Evolutionary conservation across 202 grass and related monocot species (phyloP).

Genomic region (Saccharum hybrid): DNA sequence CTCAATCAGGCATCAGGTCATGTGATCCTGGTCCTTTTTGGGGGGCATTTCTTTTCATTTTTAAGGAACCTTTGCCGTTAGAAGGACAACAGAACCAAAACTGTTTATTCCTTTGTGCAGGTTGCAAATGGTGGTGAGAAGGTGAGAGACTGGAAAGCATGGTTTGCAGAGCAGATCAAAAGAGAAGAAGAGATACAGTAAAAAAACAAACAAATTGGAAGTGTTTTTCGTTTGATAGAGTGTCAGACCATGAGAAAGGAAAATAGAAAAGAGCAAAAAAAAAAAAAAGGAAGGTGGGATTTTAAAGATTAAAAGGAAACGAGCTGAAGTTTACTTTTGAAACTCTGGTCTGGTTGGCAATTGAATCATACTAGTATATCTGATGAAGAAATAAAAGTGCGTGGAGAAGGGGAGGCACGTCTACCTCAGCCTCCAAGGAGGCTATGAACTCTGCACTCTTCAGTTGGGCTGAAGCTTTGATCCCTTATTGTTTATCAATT

Average conservation of each 20-base stretch:
- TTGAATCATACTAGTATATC: conserved; percentile 23
- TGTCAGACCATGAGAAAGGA: neutral
- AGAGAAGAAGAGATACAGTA: conserved; percentile 41
- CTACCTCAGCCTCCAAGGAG: neutral
- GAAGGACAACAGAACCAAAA: neutral
- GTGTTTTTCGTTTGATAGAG: neutral
- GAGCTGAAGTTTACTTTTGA: neutral
- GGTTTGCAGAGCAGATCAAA: conserved; percentile 60
- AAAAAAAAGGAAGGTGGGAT: neutral
- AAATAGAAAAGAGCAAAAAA: conserved; percentile 12
- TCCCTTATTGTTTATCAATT: neutral
- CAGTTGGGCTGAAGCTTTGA: conserved; percentile 3
- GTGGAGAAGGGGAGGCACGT: neutral
- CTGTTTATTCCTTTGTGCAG: conserved; percentile 34
- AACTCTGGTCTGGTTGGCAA: neutral
- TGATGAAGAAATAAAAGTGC: conserved; percentile 2
- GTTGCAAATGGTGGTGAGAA: conserved; percentile 67
- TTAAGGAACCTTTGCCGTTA: neutral
- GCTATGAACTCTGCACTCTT: neutral
- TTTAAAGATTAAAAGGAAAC: neutral
- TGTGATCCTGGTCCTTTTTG: neutral
- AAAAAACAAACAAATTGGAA: conserved; percentile 10
- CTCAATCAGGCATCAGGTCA: neutral
- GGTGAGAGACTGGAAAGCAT: conserved; percentile 68
- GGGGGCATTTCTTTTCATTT: neutral